These are phyloP conservation scores for Aureobasidium mangrovei DNA, from an alignment of 2,329 filamentous ascomycete species.

Conservation along the genomic window DNA sequence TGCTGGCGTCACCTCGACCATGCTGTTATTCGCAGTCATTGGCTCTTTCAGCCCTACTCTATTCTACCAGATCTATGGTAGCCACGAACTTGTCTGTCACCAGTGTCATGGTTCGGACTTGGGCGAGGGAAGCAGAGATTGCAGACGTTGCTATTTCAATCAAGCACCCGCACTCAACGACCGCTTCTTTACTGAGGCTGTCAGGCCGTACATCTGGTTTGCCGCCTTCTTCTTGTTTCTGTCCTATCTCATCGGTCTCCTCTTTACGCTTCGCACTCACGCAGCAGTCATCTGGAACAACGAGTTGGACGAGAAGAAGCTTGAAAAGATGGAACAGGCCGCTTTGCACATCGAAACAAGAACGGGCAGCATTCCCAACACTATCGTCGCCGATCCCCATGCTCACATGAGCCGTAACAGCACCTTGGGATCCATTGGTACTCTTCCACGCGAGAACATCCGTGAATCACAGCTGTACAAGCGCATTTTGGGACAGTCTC, in stretches of 20 bases:
- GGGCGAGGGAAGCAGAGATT: slow-evolving; percentile 54
- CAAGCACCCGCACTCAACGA: slow-evolving; percentile 78
- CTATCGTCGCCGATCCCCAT: slow-evolving; percentile 13
- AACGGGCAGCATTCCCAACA: slow-evolving; percentile 15
- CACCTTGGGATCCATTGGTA: slow-evolving; percentile 17
- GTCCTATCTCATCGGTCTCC: slow-evolving; percentile 85
- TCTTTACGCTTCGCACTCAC: slow-evolving; percentile 93
- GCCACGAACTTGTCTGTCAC: slow-evolving; percentile 84
- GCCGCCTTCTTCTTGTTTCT: slow-evolving; percentile 78
- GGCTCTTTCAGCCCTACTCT: slow-evolving; percentile 90
- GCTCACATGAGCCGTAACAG: slow-evolving; percentile 13
- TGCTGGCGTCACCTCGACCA: slow-evolving; percentile 92
- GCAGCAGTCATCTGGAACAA: slow-evolving; percentile 95
- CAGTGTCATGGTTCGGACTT: slow-evolving; percentile 50
- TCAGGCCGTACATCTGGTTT: slow-evolving; percentile 88
- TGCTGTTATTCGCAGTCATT: slow-evolving; percentile 93
- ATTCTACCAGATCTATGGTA: slow-evolving; percentile 98
- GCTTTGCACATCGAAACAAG: slow-evolving; percentile 19
- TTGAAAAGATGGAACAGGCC: slow-evolving; percentile 30
- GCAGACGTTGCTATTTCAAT: slow-evolving; percentile 87
- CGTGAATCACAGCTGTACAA: slow-evolving; percentile 87
- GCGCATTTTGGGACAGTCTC: slow-evolving; percentile 80
- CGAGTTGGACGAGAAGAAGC: slow-evolving; percentile 50
- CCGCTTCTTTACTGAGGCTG: slow-evolving; percentile 80
- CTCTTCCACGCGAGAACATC: slow-evolving; percentile 56